Base-by-base conservation (phyloP, 2,329 filamentous ascomycete genomes). In the Pleomassaria siparia region DNA sequence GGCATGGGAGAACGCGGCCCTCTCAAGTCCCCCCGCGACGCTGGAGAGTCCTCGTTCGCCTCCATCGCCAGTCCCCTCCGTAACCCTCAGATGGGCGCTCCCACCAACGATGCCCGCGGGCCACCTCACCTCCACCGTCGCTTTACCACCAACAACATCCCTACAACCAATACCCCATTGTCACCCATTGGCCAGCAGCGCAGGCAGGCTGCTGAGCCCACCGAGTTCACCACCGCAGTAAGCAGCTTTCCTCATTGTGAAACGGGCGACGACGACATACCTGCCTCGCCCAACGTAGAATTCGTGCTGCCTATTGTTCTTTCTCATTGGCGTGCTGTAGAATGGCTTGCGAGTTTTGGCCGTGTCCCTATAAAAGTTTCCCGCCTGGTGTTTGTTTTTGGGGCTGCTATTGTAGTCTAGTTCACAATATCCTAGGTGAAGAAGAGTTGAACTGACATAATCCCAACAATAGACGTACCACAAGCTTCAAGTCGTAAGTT, bases 71-170 rank as follows among this genome's bases (percentile, higher is more conserved):
- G 88, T 63, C 85, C 73, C 65, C 82, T 84, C 60, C 85, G 88
- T 54, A 72, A 73, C 69, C 87, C 87, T 71, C 35, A 37, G 70
- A 78, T 76, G 55, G 52, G 75, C 40, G 70, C 76, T 47, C 71
- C 77, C 52, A 70, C 80, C 55, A 80, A 83, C 71, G 89, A 95
- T 67, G 81, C 82, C 57, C 85, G 91, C 72, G 83, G 84, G 54
- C 35, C 35, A 10, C 85, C n/a, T n/a, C n/a, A 85, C 61, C 79
- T 97, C 69, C 89, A 91, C 73, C 86, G 92, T 66, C 87, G 92
- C 67, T 97, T 97, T 75, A 97, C 92, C 55, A 94, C 91, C 48
- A 95, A 78, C 63, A 96, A 75, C 85, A 89, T 74, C 80, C 89
- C 73, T 81, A 91, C 80, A 77, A 51, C 92, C 73, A 87, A 88